These are phyloP conservation scores for Cochlearia excelsa DNA, from an alignment of 345 rosid genomes.

Conservation along the genomic window DNA sequence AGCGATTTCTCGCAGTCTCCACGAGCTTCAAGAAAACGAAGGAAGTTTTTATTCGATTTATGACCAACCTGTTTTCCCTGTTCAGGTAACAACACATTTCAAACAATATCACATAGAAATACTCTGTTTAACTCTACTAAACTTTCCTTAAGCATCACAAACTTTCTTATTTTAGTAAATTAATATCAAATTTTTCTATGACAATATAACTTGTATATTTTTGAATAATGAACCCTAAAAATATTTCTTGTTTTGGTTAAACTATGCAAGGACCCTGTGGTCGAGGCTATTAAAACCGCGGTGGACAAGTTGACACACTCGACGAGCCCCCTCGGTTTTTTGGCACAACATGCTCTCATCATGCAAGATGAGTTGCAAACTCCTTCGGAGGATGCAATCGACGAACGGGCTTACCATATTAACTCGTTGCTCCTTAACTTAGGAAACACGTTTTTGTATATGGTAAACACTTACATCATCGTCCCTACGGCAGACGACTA, in stretches of 20 bases:
- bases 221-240: too few relatives aligned
- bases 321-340: slow-evolving; percentile 77
- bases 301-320: slow-evolving; percentile 84
- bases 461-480: slow-evolving; percentile 90
- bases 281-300: slow-evolving; percentile 74
- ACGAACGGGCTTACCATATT: slow-evolving; percentile 76
- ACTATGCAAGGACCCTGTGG: slow-evolving; percentile 72
- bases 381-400: slow-evolving; percentile 63
- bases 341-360: slow-evolving; percentile 97
- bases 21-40: slow-evolving; percentile 91
- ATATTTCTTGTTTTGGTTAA: too few relatives aligned
- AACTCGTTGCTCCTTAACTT: slow-evolving; percentile 83
- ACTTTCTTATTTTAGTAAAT: too few relatives aligned
- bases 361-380: slow-evolving; percentile 89
- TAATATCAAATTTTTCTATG: too few relatives aligned
- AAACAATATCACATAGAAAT: neutral
- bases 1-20: slow-evolving; percentile 95
- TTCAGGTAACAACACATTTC: slow-evolving; percentile 54
- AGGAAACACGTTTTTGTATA: slow-evolving; percentile 84
- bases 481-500: slow-evolving; percentile 97
- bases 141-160: neutral
- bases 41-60: slow-evolving; percentile 95
- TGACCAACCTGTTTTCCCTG: slow-evolving; percentile 83
- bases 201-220: too few relatives aligned
- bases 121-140: neutral